Evolutionary conservation across 768 basidiomycete species (phyloP).

Genomic region (Clitopilus hobsonii): DNA sequence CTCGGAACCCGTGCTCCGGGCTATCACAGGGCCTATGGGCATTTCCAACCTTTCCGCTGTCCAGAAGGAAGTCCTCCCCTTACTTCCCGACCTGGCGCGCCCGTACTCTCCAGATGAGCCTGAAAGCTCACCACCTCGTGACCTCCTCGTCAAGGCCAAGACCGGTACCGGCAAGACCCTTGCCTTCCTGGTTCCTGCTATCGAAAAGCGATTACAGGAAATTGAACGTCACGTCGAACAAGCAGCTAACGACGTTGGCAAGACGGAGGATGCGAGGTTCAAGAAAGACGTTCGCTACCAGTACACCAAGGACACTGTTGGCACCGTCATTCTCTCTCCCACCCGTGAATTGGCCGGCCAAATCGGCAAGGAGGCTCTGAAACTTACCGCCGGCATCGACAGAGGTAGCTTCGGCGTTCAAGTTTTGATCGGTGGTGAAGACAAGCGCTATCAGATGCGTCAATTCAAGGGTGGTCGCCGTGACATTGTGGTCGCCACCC

Average conservation of each 20-base stretch:
- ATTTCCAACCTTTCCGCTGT: conserved; percentile 66
- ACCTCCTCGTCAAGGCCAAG: conserved; percentile 82
- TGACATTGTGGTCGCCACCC: conserved; percentile 87
- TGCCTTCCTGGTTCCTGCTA: conserved; percentile 82
- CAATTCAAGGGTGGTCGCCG: conserved; percentile 59
- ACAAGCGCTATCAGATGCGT: conserved; percentile 60
- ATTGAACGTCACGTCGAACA: conserved; percentile 42
- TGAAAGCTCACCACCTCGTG: conserved; percentile 34
- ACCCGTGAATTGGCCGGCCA: conserved; percentile 89
- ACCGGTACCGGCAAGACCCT: conserved; percentile 90
- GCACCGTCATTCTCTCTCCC: conserved; percentile 80
- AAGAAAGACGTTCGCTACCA: conserved; percentile 18
- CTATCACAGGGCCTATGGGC: neutral
- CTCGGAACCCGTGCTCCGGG: neutral
- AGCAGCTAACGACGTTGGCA: conserved; percentile 37
- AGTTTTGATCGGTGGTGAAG: conserved; percentile 74
- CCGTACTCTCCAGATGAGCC: conserved; percentile 38
- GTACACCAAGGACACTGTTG: conserved; percentile 48
- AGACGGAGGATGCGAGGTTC: conserved; percentile 14
- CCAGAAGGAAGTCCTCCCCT: conserved; percentile 71
- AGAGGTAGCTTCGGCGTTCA: conserved; percentile 54
- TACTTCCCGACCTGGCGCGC: conserved; percentile 65
- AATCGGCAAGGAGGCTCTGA: conserved; percentile 79
- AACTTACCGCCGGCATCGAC: conserved; percentile 54
- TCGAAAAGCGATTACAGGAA: conserved; percentile 67